Evolutionary conservation across 1,139 yeast genomes (phyloP).

Genomic region (Taphrina communis): DNA sequence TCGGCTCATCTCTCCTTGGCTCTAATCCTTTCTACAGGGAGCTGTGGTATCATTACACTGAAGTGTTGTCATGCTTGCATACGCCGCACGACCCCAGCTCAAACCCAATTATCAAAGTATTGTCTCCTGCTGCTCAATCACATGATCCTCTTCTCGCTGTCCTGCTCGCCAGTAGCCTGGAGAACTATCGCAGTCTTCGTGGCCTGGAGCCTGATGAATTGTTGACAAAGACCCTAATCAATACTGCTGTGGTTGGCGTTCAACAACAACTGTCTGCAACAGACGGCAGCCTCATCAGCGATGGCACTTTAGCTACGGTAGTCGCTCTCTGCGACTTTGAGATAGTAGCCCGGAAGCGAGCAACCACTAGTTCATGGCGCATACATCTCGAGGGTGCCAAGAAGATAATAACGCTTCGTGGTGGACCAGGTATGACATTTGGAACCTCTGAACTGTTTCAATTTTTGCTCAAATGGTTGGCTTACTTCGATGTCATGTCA

Average conservation of each 20-base stretch:
- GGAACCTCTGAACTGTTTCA: constrained; percentile 6
- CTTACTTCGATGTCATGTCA: constrained; percentile 22
- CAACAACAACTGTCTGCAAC: background rate
- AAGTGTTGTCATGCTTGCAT: constrained; percentile 16
- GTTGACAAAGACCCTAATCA: constrained; percentile 5
- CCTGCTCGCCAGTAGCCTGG: constrained; percentile 22
- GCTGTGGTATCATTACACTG: constrained; percentile 20
- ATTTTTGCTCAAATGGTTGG: constrained; percentile 22
- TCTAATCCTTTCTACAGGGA: constrained; percentile 15
- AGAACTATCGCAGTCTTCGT: constrained; percentile 19
- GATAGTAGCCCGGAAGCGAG: constrained; percentile 16
- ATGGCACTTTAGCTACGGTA: constrained; percentile 14
- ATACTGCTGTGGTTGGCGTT: constrained; percentile 14
- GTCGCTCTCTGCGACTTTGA: constrained; percentile 21
- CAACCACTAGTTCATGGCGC: constrained; percentile 24
- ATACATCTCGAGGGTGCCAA: constrained; percentile 30
- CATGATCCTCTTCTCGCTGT: constrained; percentile 16
- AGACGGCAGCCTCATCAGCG: background rate
- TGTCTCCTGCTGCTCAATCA: constrained; percentile 16
- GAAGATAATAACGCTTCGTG: constrained; percentile 19
- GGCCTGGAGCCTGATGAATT: constrained; percentile 5
- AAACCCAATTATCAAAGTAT: constrained; percentile 10
- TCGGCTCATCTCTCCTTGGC: background rate
- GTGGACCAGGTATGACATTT: constrained; percentile 1
- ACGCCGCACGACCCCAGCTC: constrained; percentile 11